Base-by-base conservation (phyloP, 208 protist genomes). In the Phytomonas francai region DNA sequence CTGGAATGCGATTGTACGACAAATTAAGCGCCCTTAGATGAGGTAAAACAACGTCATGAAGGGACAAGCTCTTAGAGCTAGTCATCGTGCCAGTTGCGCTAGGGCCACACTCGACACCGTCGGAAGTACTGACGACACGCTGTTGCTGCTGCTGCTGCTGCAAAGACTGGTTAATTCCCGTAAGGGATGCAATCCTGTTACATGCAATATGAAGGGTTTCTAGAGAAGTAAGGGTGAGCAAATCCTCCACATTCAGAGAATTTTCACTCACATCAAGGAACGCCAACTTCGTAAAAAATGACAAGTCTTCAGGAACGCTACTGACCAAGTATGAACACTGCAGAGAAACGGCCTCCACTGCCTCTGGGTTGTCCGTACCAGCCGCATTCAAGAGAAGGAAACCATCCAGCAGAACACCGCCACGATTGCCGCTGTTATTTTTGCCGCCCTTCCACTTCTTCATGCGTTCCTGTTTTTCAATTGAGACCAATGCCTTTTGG, bases 221-320 rank as follows among this genome's bases (percentile, higher is more conserved):
- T 45, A 96, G 68, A 12, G 70, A 61, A n/a, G 76, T 77, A 31
- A 94, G 79, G 0, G 63, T 25, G 19, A 91, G 68, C 34, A 96
- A 65, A 33, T 92, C 78, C n/a, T 83, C 81, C 19, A 96, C 65
- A 27, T 65, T 49, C 31, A 93, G 72, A 30, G 70, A 59, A 62
- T 96, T 96, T 75, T 94, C 91, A 68, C 86, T 93, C 34, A 94
- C 72, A 70, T 96, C 88, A 9, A 96, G 80, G 63, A 85, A 89
- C 9, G 56, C 77, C 5, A 96, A 68, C 59, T 76, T 70, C 7
- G 68, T 69, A 70, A 96, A 96, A 71, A 85, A 91, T 14, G 59
- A 49, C 65, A 96, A 65, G 67, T 96, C 91, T 39, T 93, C 91
- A 6, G 71, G 59, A 34, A 92, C 79, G 63, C 82, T 80, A 69